Evolutionary conservation across 306 rosid genomes (phyloP).

Genomic region (Prunus padus): DNA sequence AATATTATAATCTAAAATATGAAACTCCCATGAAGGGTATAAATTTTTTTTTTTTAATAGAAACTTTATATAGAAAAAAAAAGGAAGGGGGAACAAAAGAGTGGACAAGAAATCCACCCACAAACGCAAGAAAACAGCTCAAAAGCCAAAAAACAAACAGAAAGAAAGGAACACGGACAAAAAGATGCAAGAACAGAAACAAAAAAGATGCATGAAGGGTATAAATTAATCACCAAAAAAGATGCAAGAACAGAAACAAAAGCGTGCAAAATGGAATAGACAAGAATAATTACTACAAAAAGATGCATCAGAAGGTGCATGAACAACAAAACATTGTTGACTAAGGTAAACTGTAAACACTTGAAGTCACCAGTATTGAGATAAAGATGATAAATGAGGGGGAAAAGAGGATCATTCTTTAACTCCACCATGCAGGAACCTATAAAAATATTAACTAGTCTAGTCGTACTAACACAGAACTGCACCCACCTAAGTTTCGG

Average conservation of each 20-base stretch:
- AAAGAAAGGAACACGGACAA: no score
- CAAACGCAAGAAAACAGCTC: no score
- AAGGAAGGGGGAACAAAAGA: no score
- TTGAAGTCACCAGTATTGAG: background rate
- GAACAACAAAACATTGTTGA: constrained; percentile 4
- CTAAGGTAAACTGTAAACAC: background rate
- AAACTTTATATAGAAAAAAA: no score
- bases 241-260: background rate
- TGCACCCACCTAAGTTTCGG: background rate
- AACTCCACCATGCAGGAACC: background rate
- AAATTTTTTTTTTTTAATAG: no score
- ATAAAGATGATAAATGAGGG: no score
- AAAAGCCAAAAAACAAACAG: no score
- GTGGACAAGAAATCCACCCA: no score
- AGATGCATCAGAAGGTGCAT: background rate
- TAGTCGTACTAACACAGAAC: background rate
- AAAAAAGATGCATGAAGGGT: no score
- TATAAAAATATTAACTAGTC: background rate
- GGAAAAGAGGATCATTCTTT: background rate
- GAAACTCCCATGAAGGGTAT: background rate
- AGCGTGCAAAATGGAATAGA: background rate
- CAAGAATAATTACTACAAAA: background rate
- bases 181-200: no score
- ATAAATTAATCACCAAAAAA: background rate
- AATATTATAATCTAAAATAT: background rate